These are phyloP conservation scores for Alopecurus myosuroides DNA, from an alignment of 176 grass and related monocot genomes.

Conservation along the genomic window DNA sequence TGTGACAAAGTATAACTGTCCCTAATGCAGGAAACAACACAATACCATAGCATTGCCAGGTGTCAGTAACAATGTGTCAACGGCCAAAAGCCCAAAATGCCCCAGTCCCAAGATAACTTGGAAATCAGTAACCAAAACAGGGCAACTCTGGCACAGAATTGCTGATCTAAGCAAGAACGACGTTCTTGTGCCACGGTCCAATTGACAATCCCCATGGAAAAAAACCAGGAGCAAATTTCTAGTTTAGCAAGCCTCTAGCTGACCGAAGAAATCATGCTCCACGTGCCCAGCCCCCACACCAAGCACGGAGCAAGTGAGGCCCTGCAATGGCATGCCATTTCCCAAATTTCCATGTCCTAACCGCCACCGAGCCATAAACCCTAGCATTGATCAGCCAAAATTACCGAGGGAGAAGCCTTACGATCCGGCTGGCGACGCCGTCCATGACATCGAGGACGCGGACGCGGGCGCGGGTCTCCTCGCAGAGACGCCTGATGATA, in stretches of 20 bases:
- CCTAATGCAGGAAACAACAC: neutral
- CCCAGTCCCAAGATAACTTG: neutral
- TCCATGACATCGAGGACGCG: constrained; percentile 47
- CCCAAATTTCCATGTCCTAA: neutral
- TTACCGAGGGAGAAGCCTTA: constrained; percentile 10
- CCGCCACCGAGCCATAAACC: neutral
- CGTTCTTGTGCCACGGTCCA: neutral
- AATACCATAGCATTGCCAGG: neutral
- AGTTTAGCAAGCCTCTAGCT: neutral
- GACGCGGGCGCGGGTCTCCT: constrained; percentile 65
- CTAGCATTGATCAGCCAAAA: neutral
- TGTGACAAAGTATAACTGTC: neutral
- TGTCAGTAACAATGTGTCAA: neutral
- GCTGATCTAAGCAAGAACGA: neutral
- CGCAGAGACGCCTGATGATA: constrained; percentile 56
- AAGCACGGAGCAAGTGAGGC: neutral
- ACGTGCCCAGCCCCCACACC: neutral
- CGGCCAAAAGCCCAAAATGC: neutral
- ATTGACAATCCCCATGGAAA: neutral
- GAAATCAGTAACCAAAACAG: neutral
- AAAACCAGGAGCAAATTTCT: neutral
- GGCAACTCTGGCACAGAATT: neutral
- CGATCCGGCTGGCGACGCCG: constrained; percentile 36
- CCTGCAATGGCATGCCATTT: neutral
- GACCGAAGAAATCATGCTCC: neutral